Conservation (phyloP, 768 basidiomycete genomes). For the Calvatia gigantea region DNA sequence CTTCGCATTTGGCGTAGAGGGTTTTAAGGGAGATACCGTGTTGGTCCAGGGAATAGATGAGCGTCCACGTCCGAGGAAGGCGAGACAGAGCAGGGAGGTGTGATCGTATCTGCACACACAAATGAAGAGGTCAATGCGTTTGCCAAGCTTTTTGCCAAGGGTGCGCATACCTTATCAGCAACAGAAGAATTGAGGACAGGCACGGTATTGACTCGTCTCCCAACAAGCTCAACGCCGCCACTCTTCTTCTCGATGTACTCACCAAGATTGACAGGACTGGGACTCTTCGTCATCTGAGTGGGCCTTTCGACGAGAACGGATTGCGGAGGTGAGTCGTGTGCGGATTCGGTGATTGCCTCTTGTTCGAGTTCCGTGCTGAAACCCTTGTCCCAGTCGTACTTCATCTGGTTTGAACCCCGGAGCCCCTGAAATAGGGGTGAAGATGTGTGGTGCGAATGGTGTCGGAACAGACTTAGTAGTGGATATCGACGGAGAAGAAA, state of each 20-base stretch:
- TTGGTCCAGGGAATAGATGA: slow-evolving; percentile 90
- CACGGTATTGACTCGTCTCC: slow-evolving; percentile 52
- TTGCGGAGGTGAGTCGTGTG: neutral
- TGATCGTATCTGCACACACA: slow-evolving; percentile 55
- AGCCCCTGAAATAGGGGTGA: slow-evolving; percentile 54
- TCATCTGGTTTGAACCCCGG: slow-evolving; percentile 74
- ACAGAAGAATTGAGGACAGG: slow-evolving; percentile 49
- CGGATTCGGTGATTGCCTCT: slow-evolving; percentile 24
- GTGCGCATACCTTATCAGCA: slow-evolving; percentile 58
- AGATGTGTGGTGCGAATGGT: slow-evolving; percentile 42
- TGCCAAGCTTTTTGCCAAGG: neutral
- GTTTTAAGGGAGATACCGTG: slow-evolving; percentile 93
- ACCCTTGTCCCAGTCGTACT: slow-evolving; percentile 65
- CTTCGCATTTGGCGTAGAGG: slow-evolving; percentile 67
- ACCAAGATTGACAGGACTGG: slow-evolving; percentile 26
- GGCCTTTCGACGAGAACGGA: neutral
- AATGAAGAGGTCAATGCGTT: neutral
- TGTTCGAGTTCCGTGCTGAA: slow-evolving; percentile 46
- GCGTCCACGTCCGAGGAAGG: slow-evolving; percentile 67
- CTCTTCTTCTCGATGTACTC: slow-evolving; percentile 49
- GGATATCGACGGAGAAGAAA: slow-evolving; percentile 1
- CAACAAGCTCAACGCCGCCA: slow-evolving; percentile 46
- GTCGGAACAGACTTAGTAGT: slow-evolving; percentile 21
- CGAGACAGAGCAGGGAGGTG: slow-evolving; percentile 72
- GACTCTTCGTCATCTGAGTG: slow-evolving; percentile 9